phyloP scores from a whole-genome alignment of 768 basidiomycete genomes.

The Trametes cubensis region DNA sequence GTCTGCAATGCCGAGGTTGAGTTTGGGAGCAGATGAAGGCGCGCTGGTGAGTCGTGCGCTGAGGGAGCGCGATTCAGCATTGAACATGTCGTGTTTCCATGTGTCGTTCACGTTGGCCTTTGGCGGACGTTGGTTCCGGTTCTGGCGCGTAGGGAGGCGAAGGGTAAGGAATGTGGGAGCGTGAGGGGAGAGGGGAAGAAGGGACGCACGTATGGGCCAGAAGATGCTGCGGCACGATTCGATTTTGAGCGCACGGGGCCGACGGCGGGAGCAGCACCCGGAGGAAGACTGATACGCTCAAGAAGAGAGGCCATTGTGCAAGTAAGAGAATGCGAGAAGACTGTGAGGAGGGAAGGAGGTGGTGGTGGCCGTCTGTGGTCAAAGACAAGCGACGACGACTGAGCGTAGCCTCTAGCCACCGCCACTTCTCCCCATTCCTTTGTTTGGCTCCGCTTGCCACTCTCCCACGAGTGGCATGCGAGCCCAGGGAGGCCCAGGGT shows the following conservation, averaged over 20 bases:
- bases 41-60: constrained; percentile 55
- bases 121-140: constrained; percentile 52
- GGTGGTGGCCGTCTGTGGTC: constrained; percentile 10
- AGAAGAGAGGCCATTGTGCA: constrained; percentile 57
- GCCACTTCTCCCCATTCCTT: background rate
- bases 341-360: background rate
- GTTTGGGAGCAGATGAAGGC: constrained; percentile 50
- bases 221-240: constrained; percentile 21
- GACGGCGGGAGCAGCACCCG: constrained; percentile 10
- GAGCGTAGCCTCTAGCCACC: constrained; percentile 6
- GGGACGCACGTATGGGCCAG: constrained; percentile 31
- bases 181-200: constrained; percentile 1
- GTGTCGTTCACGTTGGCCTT: constrained; percentile 67
- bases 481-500: no score
- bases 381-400: background rate
- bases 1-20: constrained; percentile 57
- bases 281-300: constrained; percentile 47
- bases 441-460: constrained; percentile 7
- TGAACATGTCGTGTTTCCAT: constrained; percentile 74
- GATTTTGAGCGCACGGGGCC: constrained; percentile 29
- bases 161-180: background rate
- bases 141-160: constrained; percentile 23
- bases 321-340: background rate
- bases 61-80: constrained; percentile 39
- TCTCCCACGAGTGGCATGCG: background rate